Conservation (phyloP, 768 basidiomycete genomes). For the Suillus subalutaceus region DNA sequence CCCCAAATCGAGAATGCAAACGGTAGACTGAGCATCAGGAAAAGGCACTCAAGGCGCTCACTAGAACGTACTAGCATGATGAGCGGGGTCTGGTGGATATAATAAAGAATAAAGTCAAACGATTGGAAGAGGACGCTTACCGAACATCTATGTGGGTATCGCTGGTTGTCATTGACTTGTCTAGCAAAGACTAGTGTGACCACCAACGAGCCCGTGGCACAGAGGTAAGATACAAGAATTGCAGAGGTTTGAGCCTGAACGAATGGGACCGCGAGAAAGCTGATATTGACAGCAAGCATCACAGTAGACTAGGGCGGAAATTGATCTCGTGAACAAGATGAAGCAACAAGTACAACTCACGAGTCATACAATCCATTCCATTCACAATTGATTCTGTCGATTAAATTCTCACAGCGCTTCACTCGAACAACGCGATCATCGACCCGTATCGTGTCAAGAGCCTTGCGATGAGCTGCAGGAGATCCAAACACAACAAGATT, state of each 20-base stretch:
- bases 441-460: conserved; percentile 45
- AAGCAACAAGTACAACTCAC: conserved; percentile 32
- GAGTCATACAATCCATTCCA: conserved; percentile 46
- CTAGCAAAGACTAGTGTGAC: too few species aligned
- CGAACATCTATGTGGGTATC: conserved; percentile 19
- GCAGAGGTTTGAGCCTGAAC: conserved; percentile 25
- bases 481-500: conserved; percentile 44
- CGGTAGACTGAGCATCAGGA: conserved; percentile 45
- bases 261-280: conserved; percentile 19
- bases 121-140: conserved; percentile 30
- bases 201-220: conserved; percentile 9
- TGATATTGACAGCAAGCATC: conserved; percentile 13
- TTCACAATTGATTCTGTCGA: conserved; percentile 42
- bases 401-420: conserved; percentile 41
- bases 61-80: conserved; percentile 28
- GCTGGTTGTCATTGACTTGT: too few species aligned
- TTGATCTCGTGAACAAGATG: neutral
- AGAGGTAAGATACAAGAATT: conserved; percentile 2
- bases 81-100: neutral
- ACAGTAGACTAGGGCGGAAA: conserved; percentile 8
- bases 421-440: conserved; percentile 44
- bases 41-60: conserved; percentile 36
- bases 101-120: neutral
- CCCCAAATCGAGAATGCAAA: conserved; percentile 56
- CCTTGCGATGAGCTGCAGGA: conserved; percentile 45